phyloP scores from a whole-genome alignment of 495 filamentous ascomycete species.

The Trichoderma reesei region DNA sequence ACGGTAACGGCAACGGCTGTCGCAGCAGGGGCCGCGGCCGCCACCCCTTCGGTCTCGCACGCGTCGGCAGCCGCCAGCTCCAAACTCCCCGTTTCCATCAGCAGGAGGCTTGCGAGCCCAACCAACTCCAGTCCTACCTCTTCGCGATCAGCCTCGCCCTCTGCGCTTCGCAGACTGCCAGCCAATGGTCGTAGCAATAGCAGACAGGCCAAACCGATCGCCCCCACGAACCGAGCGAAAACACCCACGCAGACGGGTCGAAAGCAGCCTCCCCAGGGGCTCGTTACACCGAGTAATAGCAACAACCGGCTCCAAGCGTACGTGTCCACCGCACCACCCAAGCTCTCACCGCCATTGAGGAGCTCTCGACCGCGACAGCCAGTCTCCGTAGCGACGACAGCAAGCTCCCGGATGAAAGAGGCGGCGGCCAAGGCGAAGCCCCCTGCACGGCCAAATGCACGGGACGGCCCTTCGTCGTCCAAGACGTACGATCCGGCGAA shows the following conservation, averaged over 20 bases:
- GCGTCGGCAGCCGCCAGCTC: conserved; percentile 10
- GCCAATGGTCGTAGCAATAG: conserved; percentile 21
- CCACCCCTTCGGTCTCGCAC: conserved; percentile 19
- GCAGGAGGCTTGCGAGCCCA: conserved; percentile 28
- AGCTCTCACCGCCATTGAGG: conserved; percentile 58
- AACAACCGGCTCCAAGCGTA: conserved; percentile 44
- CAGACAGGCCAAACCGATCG: conserved; percentile 24
- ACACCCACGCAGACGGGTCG: conserved; percentile 20
- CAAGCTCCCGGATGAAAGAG: conserved; percentile 54
- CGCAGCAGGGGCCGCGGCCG: conserved; percentile 11
- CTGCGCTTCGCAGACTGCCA: conserved; percentile 22
- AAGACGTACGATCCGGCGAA: conserved; percentile 26
- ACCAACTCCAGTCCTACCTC: conserved; percentile 37
- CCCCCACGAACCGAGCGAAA: conserved; percentile 26
- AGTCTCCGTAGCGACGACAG: conserved; percentile 61
- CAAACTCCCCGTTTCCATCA: conserved; percentile 34
- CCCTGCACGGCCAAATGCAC: background rate
- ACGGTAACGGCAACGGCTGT: background rate
- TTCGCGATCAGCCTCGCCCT: conserved; percentile 42
- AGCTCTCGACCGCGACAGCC: conserved; percentile 75
- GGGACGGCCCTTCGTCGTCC: conserved; percentile 18
- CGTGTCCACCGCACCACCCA: conserved; percentile 36
- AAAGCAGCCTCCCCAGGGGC: conserved; percentile 22
- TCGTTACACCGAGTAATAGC: conserved; percentile 21
- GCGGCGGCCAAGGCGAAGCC: conserved; percentile 15